phyloP scores from a whole-genome alignment of 148 eudicot genomes.

The Chenopodium formosanum region DNA sequence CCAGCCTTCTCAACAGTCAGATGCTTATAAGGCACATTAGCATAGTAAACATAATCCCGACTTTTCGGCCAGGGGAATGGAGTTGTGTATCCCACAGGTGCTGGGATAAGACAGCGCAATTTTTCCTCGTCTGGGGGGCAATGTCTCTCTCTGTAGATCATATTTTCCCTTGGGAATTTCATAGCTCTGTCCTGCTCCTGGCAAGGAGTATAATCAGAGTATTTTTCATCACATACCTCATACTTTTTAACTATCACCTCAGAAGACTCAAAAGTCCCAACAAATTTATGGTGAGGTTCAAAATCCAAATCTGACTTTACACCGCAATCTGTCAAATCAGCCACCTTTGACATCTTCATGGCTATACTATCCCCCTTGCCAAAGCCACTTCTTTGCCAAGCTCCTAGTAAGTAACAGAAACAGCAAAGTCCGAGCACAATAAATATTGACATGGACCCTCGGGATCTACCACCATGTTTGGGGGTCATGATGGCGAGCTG shows the following conservation, averaged over 20 bases:
- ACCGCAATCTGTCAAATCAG: constrained; percentile 40
- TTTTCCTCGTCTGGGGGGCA: constrained; percentile 72
- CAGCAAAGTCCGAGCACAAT: constrained; percentile 60
- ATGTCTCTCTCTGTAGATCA: constrained; percentile 81
- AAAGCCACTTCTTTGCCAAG: constrained; percentile 63
- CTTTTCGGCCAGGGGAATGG: constrained; percentile 89
- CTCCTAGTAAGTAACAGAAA: constrained; percentile 61
- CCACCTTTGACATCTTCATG: constrained; percentile 28
- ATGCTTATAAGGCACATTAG: constrained; percentile 81
- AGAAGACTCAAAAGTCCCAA: constrained; percentile 33
- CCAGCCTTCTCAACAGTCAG: constrained; percentile 76
- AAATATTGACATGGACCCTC: constrained; percentile 50
- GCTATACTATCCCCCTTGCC: constrained; percentile 60
- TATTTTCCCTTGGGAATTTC: constrained; percentile 76
- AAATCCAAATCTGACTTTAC: constrained; percentile 39
- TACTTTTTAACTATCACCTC: constrained; percentile 51
- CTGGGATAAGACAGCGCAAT: constrained; percentile 75
- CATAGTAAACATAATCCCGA: constrained; percentile 76
- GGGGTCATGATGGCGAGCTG: constrained; percentile 43
- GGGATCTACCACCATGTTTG: constrained; percentile 46
- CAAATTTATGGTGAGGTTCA: constrained; percentile 52
- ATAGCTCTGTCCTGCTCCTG: constrained; percentile 84
- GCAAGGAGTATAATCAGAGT: constrained; percentile 79
- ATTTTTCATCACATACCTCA: constrained; percentile 52
- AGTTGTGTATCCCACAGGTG: constrained; percentile 73